Percentiles rank a stretch among this genome's conserved stretches.
Evolutionary conservation across 73 alveolate species (phyloP).

Genomic region (Paramecium biaurelia): DNA sequence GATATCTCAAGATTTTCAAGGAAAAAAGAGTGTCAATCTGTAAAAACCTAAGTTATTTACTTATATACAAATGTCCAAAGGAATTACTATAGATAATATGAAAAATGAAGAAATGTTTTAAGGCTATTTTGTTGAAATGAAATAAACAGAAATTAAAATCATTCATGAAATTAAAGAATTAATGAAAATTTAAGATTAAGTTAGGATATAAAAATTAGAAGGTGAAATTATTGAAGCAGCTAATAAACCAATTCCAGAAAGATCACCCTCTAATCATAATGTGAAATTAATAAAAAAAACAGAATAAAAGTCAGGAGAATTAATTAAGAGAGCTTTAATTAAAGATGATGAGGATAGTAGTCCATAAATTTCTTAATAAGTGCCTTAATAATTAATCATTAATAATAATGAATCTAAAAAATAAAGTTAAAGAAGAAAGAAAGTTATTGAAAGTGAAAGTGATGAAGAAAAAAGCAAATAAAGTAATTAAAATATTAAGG

Average conservation of each 20-base stretch:
- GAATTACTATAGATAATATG: background rate
- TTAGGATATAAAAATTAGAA: background rate
- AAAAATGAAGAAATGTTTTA: slow-evolving; percentile 40
- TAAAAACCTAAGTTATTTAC: background rate
- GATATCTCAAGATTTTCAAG: background rate
- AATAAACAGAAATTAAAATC: background rate
- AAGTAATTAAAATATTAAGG: background rate
- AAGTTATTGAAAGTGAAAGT: slow-evolving; percentile 11
- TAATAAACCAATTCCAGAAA: background rate
- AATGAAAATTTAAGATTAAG: background rate
- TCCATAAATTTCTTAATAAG: background rate
- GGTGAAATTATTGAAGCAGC: background rate
- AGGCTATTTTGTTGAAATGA: background rate
- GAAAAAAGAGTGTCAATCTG: slow-evolving; percentile 1
- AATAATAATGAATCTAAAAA: background rate
- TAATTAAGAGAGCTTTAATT: background rate
- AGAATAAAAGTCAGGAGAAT: background rate
- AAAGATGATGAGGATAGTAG: slow-evolving; percentile 2
- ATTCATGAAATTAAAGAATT: background rate
- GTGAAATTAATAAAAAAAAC: background rate
- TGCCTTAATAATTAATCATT: background rate
- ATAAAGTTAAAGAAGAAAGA: background rate
- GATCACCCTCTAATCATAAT: background rate
- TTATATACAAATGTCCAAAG: background rate
- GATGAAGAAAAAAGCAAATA: background rate